These are phyloP conservation scores for Colletotrichum cordylinicola DNA, from an alignment of 2,329 filamentous ascomycete genomes.

Conservation along the genomic window DNA sequence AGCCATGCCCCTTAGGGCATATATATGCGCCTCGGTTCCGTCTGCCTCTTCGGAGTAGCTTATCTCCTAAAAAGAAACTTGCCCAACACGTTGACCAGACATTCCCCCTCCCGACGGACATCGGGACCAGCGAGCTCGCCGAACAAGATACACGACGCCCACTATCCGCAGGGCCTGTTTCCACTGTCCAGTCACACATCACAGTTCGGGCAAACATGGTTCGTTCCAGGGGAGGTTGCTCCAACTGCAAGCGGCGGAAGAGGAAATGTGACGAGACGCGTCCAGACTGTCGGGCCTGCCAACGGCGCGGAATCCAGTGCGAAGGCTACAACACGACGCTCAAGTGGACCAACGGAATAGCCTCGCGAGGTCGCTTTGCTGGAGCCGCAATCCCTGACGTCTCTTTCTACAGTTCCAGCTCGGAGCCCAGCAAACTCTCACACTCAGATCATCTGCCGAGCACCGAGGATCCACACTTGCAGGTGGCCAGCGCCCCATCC, in stretches of 20 bases:
- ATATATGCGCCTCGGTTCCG: conserved; percentile 12
- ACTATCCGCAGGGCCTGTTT: neutral
- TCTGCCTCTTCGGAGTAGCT: neutral
- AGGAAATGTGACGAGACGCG: conserved; percentile 25
- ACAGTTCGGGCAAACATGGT: neutral
- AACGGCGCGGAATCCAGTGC: conserved; percentile 14
- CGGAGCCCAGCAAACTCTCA: neutral
- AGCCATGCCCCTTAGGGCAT: conserved; percentile 12
- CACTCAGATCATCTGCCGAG: neutral
- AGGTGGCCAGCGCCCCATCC: neutral
- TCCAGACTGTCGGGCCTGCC: conserved; percentile 20
- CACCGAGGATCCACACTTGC: neutral
- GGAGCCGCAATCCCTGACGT: conserved; percentile 6
- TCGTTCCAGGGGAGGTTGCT: conserved; percentile 21
- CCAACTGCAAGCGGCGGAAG: conserved; percentile 23
- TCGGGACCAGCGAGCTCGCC: neutral
- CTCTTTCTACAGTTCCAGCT: neutral
- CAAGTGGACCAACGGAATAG: conserved; percentile 22
- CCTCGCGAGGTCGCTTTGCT: conserved; percentile 19
- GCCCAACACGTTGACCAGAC: neutral
- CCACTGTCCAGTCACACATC: neutral
- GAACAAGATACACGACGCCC: neutral
- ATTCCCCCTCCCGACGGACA: neutral
- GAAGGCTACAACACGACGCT: conserved; percentile 20
- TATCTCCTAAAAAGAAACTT: neutral